A percentile compares a stretch with the other conserved stretches of the same genome.
phyloP scores from a whole-genome alignment of 306 rosid genomes.

The Rosa persica region DNA sequence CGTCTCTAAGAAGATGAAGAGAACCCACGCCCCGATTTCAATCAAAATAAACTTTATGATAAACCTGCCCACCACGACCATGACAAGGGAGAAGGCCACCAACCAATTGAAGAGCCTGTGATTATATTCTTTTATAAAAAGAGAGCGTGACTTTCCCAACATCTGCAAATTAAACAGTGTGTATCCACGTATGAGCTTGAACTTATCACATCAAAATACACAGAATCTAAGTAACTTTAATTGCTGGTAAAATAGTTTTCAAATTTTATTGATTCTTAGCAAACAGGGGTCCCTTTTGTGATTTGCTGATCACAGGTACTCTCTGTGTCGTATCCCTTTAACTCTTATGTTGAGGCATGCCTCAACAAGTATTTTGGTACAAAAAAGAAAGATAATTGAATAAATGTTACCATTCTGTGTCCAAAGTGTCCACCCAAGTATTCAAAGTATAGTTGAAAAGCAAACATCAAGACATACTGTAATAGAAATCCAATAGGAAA shows the following conservation, averaged over 20 bases:
- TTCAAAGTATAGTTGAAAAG: constrained; percentile 7
- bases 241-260: not conserved
- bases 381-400: not conserved
- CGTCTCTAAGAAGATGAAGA: constrained; percentile 90
- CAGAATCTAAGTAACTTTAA: not conserved
- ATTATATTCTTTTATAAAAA: constrained; percentile 87
- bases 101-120: constrained; percentile 93
- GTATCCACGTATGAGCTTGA: constrained; percentile 10
- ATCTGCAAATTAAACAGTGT: constrained; percentile 54
- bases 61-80: constrained; percentile 92
- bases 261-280: not conserved
- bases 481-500: not conserved
- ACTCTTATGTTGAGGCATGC: not conserved
- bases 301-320: not conserved
- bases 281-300: not conserved
- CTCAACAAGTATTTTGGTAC: not conserved
- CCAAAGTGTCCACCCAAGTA: not conserved
- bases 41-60: constrained; percentile 70
- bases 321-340: not conserved
- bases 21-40: constrained; percentile 89
- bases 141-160: constrained; percentile 76
- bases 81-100: constrained; percentile 88
- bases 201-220: not conserved
- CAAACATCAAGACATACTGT: constrained; percentile 1
- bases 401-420: not conserved